These are phyloP conservation scores for Penicillium sumatraense DNA, from an alignment of 2,329 filamentous ascomycete species.

Conservation along the genomic window DNA sequence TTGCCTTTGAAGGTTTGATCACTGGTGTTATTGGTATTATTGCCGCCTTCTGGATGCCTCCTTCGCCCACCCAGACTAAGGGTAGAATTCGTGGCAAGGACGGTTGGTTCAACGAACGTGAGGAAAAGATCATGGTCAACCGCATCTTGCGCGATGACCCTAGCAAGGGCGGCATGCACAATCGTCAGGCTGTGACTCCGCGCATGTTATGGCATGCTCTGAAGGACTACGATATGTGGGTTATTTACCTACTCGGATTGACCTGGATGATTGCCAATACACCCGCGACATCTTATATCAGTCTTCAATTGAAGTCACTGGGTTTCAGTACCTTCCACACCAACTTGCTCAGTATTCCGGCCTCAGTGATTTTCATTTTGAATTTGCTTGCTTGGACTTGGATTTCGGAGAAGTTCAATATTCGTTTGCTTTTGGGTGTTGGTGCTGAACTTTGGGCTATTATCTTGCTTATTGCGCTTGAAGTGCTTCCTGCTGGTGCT, in stretches of 20 bases:
- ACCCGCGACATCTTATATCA: slow-evolving; percentile 44
- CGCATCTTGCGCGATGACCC: slow-evolving; percentile 61
- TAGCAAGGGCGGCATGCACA: slow-evolving; percentile 65
- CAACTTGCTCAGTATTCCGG: slow-evolving; percentile 67
- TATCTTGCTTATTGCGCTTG: slow-evolving; percentile 56
- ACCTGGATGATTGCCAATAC: slow-evolving; percentile 48
- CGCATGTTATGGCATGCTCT: slow-evolving; percentile 56
- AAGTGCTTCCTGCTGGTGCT: slow-evolving; percentile 53
- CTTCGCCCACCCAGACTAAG: slow-evolving; percentile 69
- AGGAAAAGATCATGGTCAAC: slow-evolving; percentile 74
- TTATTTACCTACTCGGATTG: slow-evolving; percentile 57
- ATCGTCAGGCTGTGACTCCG: slow-evolving; percentile 57
- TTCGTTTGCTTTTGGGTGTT: slow-evolving; percentile 59
- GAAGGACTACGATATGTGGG: slow-evolving; percentile 63
- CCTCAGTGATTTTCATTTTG: slow-evolving; percentile 60
- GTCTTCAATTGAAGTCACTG: slow-evolving; percentile 54
- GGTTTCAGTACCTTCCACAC: slow-evolving; percentile 64
- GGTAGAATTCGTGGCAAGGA: slow-evolving; percentile 63
- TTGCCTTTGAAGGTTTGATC: slow-evolving; percentile 50
- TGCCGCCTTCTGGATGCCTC: slow-evolving; percentile 64
- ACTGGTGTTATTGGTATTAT: slow-evolving; percentile 60
- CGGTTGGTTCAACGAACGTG: slow-evolving; percentile 69
- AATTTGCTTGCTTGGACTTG: slow-evolving; percentile 61
- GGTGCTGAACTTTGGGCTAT: slow-evolving; percentile 59
- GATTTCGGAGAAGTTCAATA: slow-evolving; percentile 60